phyloP scores from a whole-genome alignment of 2,329 filamentous ascomycete species.

The Cladosporium sp. region DNA sequence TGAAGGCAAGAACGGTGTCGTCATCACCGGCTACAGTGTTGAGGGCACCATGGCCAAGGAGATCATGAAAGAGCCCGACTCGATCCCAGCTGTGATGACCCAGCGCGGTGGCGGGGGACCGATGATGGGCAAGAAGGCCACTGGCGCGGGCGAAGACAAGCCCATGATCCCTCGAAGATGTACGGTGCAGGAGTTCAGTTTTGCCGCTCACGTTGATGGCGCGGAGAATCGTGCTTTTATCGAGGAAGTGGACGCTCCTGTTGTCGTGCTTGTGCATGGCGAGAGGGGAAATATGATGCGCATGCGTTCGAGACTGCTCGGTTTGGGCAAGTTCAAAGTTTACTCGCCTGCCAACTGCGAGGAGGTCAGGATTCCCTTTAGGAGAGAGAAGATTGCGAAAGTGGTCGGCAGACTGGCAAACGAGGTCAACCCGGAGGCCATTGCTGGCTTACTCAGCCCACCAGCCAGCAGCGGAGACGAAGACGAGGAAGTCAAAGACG shows the following conservation, averaged over 20 bases:
- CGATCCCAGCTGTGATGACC: conserved; percentile 92
- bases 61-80: conserved; percentile 90
- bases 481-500: conserved; percentile 31
- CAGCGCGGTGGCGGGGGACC: conserved; percentile 20
- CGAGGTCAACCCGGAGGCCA: conserved; percentile 64
- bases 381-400: conserved; percentile 90
- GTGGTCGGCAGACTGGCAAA: conserved; percentile 89
- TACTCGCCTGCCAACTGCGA: conserved; percentile 94
- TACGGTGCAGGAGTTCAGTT: conserved; percentile 90
- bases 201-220: conserved; percentile 94
- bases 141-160: conserved; percentile 60
- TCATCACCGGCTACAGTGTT: conserved; percentile 97
- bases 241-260: conserved; percentile 84
- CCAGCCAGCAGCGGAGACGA: conserved; percentile 40
- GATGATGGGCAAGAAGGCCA: conserved; percentile 27
- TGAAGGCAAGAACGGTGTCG: conserved; percentile 93
- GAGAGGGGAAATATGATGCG: conserved; percentile 99
- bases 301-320: conserved; percentile 88
- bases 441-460: conserved; percentile 27
- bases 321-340: conserved; percentile 87
- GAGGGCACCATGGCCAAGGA: conserved; percentile 98
- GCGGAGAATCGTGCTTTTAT: conserved; percentile 96
- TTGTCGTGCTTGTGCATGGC: conserved; percentile 95
- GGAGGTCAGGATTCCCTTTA: conserved; percentile 91
- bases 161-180: conserved; percentile 89